A percentile compares a stretch with the other conserved stretches of the same genome.
These are phyloP conservation scores for Chimonanthus praecox DNA, from an alignment of 164 flowering plant species.

Conservation along the genomic window DNA sequence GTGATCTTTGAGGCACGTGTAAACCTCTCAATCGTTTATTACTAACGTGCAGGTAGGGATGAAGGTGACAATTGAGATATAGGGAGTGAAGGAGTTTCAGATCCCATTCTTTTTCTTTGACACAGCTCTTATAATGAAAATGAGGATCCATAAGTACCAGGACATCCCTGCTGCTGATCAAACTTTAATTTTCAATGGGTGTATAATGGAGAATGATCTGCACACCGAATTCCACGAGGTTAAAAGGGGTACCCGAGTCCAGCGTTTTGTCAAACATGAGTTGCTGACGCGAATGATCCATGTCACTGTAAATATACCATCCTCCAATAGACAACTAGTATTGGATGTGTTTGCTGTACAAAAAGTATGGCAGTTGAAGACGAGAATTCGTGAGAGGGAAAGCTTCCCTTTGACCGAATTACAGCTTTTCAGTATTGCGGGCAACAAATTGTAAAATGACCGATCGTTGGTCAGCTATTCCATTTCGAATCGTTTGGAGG, in stretches of 20 bases:
- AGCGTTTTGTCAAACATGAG: conserved; percentile 28
- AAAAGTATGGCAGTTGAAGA: conserved; percentile 30
- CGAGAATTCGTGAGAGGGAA: conserved; percentile 43
- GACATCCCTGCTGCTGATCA: too few species aligned
- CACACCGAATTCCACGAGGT: conserved; percentile 42
- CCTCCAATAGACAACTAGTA: conserved; percentile 22
- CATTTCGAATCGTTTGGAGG: conserved; percentile 33
- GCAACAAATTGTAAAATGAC: conserved; percentile 40
- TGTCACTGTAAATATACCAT: conserved; percentile 26
- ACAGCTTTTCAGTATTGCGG: conserved; percentile 16
- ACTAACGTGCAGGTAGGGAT: too few species aligned
- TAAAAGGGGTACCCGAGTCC: conserved; percentile 48
- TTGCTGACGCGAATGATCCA: conserved; percentile 20
- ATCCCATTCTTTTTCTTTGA: too few species aligned
- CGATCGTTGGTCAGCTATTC: conserved; percentile 26
- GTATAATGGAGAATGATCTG: conserved; percentile 37
- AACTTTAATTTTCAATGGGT: too few species aligned
- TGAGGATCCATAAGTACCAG: too few species aligned
- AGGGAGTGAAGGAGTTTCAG: too few species aligned
- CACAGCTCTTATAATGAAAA: too few species aligned
- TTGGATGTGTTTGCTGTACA: conserved; percentile 28
- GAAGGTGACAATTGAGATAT: too few species aligned
- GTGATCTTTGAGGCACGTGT: too few species aligned
- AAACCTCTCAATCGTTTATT: too few species aligned
- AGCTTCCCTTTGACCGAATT: conserved; percentile 24